Evolutionary conservation across 306 rosid genomes (phyloP).

Genomic region (Quercus bicolor): DNA sequence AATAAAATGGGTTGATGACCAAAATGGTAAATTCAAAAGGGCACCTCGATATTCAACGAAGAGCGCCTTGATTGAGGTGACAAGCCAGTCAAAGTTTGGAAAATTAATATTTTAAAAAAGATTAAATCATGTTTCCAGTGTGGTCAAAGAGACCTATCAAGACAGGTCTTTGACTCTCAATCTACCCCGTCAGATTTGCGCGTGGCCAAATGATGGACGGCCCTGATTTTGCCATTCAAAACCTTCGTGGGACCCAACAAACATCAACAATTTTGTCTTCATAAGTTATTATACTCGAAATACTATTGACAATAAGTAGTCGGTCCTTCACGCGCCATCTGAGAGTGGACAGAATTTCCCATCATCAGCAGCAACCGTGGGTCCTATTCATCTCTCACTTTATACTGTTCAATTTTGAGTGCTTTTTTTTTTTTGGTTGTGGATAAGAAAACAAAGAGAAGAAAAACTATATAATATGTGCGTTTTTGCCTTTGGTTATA

Average conservation of each 20-base stretch:
- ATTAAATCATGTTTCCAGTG: slow-evolving; percentile 31
- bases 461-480: no score
- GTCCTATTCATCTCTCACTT: neutral
- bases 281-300: neutral
- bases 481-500: no score
- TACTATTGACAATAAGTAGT: neutral
- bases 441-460: no score
- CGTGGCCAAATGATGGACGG: slow-evolving; percentile 30
- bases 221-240: neutral
- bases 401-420: neutral
- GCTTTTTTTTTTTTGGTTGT: neutral
- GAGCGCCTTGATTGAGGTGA: slow-evolving; percentile 77
- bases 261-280: slow-evolving; percentile 34
- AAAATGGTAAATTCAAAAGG: slow-evolving; percentile 20
- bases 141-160: slow-evolving; percentile 54
- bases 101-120: slow-evolving; percentile 3
- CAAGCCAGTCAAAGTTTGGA: slow-evolving; percentile 67
- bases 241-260: slow-evolving; percentile 34
- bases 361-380: slow-evolving; percentile 4
- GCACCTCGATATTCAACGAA: slow-evolving; percentile 49
- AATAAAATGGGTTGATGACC: neutral
- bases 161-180: slow-evolving; percentile 56
- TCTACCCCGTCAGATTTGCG: slow-evolving; percentile 23
- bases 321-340: slow-evolving; percentile 21
- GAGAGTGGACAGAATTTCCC: neutral